These are phyloP conservation scores for Lumnitzera racemosa DNA, from an alignment of 345 rosid species.

Conservation along the genomic window DNA sequence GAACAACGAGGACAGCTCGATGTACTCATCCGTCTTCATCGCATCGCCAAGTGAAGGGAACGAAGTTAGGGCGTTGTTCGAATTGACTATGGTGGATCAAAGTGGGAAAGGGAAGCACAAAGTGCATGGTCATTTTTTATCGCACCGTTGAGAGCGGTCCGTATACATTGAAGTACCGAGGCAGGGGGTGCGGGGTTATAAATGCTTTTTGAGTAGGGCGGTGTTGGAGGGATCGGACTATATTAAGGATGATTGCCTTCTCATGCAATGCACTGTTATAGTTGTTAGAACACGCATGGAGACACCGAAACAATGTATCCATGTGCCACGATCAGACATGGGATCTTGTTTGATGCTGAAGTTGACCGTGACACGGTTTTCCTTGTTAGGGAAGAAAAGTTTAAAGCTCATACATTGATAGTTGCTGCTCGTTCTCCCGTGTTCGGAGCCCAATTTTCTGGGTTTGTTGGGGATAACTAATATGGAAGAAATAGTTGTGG, in stretches of 20 bases:
- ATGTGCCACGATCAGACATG: slow-evolving; percentile 68
- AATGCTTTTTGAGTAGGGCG: slow-evolving; percentile 67
- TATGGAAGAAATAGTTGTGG: slow-evolving; percentile 31
- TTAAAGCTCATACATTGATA: slow-evolving; percentile 76
- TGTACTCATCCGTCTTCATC: slow-evolving; percentile 77
- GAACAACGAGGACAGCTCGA: slow-evolving; percentile 58
- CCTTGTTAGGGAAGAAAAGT: slow-evolving; percentile 67
- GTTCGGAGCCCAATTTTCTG: slow-evolving; percentile 85
- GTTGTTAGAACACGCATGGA: slow-evolving; percentile 71
- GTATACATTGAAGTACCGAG: no score
- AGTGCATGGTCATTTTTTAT: slow-evolving; percentile 90
- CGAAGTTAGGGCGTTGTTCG: slow-evolving; percentile 91
- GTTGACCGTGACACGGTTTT: slow-evolving; percentile 66
- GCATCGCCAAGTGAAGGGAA: slow-evolving; percentile 81
- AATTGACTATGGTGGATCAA: slow-evolving; percentile 83
- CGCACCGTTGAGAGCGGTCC: slow-evolving; percentile 46
- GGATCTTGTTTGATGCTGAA: slow-evolving; percentile 69
- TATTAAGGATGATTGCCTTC: slow-evolving; percentile 71
- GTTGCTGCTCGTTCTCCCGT: slow-evolving; percentile 93
- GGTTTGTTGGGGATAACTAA: slow-evolving; percentile 65
- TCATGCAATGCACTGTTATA: slow-evolving; percentile 87
- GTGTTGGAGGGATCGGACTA: slow-evolving; percentile 71
- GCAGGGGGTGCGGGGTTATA: slow-evolving; percentile 53
- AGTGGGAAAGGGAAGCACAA: slow-evolving; percentile 86
- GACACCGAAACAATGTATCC: slow-evolving; percentile 56